Percentiles rank a stretch among this genome's conserved stretches.
These are phyloP conservation scores for Solidago caesia DNA, from an alignment of 129 eudicot species.

Conservation along the genomic window DNA sequence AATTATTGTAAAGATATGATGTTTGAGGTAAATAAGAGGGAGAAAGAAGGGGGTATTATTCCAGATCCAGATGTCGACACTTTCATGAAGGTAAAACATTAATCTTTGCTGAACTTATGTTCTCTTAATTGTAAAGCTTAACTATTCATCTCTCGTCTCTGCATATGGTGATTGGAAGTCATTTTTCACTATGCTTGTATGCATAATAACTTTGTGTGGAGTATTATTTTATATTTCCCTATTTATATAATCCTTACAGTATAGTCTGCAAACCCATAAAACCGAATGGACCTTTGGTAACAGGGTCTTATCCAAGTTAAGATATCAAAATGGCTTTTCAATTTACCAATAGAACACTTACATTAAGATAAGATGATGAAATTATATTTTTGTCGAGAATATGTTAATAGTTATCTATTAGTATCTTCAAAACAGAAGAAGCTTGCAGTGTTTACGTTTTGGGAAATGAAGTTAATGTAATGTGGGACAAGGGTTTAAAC, in stretches of 20 bases:
- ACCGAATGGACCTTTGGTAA: too few relatives aligned
- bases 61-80: conserved; percentile 62
- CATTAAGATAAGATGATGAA: too few relatives aligned
- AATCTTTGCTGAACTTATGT: background rate
- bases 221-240: background rate
- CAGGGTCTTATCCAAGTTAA: too few relatives aligned
- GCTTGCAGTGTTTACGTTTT: too few relatives aligned
- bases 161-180: conserved; percentile 7
- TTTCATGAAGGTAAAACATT: conserved; percentile 50
- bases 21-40: conserved; percentile 50
- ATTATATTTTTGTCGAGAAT: too few relatives aligned
- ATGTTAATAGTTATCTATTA: too few relatives aligned
- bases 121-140: background rate
- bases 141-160: background rate
- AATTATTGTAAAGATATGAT: conserved; percentile 25
- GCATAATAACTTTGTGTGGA: conserved; percentile 8
- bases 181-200: background rate
- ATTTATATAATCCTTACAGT: background rate
- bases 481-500: too few relatives aligned
- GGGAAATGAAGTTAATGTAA: too few relatives aligned
- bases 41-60: conserved; percentile 48
- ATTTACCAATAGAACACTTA: too few relatives aligned
- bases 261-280: too few relatives aligned
- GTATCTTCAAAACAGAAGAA: too few relatives aligned
- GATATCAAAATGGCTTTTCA: too few relatives aligned